A percentile compares a stretch with the other conserved stretches of the same genome.
Conservation (phyloP, 2,329 filamentous ascomycete species). For the Trichothecium roseum region DNA sequence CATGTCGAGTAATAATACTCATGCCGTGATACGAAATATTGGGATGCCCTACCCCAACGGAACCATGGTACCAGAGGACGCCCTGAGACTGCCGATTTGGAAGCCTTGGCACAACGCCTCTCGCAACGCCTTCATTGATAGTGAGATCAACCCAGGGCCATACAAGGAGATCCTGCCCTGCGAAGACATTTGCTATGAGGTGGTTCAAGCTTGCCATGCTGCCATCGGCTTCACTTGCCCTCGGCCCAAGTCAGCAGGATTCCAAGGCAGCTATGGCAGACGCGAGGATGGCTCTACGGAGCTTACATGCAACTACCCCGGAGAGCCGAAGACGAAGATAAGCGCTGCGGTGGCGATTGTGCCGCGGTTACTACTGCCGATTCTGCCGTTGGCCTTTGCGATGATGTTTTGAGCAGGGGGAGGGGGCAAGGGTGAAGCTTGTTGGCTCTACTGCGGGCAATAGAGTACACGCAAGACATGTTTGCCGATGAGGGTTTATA, state of each 20-base stretch:
- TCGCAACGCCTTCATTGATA: slow-evolving; percentile 65
- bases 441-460: too few relatives aligned
- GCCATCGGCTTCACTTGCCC: slow-evolving; percentile 70
- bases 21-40: slow-evolving; percentile 53
- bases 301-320: slow-evolving; percentile 27
- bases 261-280: slow-evolving; percentile 23
- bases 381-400: neutral
- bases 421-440: too few relatives aligned
- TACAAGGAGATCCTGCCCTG: slow-evolving; percentile 93
- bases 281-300: slow-evolving; percentile 12
- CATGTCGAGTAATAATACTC: slow-evolving; percentile 45
- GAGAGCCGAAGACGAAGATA: slow-evolving; percentile 20
- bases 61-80: slow-evolving; percentile 33
- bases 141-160: slow-evolving; percentile 64
- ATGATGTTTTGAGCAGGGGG: too few relatives aligned
- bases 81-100: slow-evolving; percentile 11
- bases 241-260: slow-evolving; percentile 18
- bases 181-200: slow-evolving; percentile 73
- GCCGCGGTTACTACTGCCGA: slow-evolving; percentile 8
- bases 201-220: slow-evolving; percentile 78
- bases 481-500: too few relatives aligned
- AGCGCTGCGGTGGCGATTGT: slow-evolving; percentile 8
- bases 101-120: slow-evolving; percentile 32
- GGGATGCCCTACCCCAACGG: slow-evolving; percentile 61
- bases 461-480: too few relatives aligned